Conservation (phyloP, 768 basidiomycete species). For the Rhodotorula graminis region DNA sequence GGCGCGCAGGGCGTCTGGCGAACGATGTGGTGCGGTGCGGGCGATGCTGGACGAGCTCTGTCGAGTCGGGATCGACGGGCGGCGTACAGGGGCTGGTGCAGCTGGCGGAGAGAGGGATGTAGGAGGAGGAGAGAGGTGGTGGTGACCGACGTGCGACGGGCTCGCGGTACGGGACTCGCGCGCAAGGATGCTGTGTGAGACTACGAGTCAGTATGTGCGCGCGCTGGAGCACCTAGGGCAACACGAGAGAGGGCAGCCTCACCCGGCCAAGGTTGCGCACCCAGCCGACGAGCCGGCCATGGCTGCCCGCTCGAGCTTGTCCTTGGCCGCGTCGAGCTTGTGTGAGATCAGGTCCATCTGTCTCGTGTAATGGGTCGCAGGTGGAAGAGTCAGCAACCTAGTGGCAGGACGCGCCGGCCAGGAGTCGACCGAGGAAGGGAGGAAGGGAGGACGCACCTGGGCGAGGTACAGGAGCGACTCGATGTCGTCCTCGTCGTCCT, state of each 20-base stretch:
- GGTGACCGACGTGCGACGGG: no score
- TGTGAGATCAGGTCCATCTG: slow-evolving; percentile 30
- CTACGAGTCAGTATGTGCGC: no score
- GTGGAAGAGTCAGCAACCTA: background rate
- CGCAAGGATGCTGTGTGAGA: no score
- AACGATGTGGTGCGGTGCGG: background rate
- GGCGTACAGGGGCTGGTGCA: background rate
- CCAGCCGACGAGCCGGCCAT: background rate
- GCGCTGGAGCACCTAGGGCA: no score
- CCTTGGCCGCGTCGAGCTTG: background rate
- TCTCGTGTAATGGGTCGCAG: no score
- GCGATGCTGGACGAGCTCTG: background rate
- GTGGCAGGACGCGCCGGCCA: no score
- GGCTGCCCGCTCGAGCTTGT: slow-evolving; percentile 11
- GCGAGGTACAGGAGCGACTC: slow-evolving; percentile 14
- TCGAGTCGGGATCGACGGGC: background rate
- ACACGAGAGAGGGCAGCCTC: no score
- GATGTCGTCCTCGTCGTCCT: background rate
- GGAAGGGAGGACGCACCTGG: slow-evolving; percentile 25
- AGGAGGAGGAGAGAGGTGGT: no score
- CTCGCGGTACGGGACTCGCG: no score
- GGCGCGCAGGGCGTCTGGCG: slow-evolving; percentile 11
- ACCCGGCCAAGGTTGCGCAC: slow-evolving; percentile 29
- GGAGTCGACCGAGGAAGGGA: background rate
- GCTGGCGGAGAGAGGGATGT: no score